Conservation (phyloP, 805 yeast genomes). For the Yarrowia sp. region DNA sequence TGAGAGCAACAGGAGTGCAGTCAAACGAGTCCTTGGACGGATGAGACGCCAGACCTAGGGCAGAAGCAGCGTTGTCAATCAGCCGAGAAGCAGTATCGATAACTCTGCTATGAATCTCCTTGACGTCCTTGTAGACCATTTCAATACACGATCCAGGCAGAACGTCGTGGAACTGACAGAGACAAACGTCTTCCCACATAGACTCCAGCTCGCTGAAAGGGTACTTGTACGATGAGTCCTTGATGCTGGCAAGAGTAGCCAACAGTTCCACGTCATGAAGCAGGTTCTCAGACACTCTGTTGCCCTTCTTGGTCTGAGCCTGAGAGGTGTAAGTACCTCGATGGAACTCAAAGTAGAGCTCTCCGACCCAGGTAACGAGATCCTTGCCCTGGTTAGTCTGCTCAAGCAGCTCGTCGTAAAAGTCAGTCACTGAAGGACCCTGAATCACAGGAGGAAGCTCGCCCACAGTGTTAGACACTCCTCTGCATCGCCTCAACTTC, state of each 20-base stretch:
- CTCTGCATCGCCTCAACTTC: slow-evolving; percentile 86
- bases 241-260: slow-evolving; percentile 70
- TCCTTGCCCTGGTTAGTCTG: slow-evolving; percentile 61
- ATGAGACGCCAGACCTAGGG: slow-evolving; percentile 38
- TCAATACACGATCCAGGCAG: slow-evolving; percentile 95
- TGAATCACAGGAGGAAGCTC: slow-evolving; percentile 75
- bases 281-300: slow-evolving; percentile 70
- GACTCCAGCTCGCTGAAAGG: slow-evolving; percentile 65
- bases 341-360: slow-evolving; percentile 89
- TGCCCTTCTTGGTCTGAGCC: slow-evolving; percentile 75
- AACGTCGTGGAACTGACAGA: slow-evolving; percentile 97
- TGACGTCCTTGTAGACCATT: slow-evolving; percentile 87
- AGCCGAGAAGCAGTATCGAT: slow-evolving; percentile 52
- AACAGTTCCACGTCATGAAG: slow-evolving; percentile 82
- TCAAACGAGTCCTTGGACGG: slow-evolving; percentile 17
- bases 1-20: slow-evolving; percentile 37
- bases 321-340: slow-evolving; percentile 97
- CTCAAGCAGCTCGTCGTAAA: slow-evolving; percentile 62
- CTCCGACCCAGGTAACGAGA: slow-evolving; percentile 90
- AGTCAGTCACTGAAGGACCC: slow-evolving; percentile 76
- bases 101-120: slow-evolving; percentile 65
- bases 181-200: slow-evolving; percentile 82
- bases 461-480: slow-evolving; percentile 76
- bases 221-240: slow-evolving; percentile 54
- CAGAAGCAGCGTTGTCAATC: slow-evolving; percentile 49